Percentiles rank a stretch among this genome's conserved stretches.
Conservation (phyloP, 176 grass and related monocot species). For the Poa pratensis region DNA sequence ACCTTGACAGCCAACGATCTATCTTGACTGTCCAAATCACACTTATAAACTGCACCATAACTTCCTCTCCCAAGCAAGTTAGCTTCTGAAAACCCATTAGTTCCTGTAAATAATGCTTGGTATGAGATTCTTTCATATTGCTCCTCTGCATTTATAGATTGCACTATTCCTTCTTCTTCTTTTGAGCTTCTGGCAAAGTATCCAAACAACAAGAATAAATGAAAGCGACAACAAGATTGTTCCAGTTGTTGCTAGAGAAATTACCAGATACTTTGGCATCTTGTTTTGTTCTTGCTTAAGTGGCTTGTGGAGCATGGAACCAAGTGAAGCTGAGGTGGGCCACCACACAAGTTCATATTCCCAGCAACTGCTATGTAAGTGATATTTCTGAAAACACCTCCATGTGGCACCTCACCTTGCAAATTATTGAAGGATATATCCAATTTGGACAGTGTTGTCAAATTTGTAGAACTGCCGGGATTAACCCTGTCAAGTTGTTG, state of each 20-base stretch:
- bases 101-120: slow-evolving; percentile 2
- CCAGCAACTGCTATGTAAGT: slow-evolving; percentile 9
- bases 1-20: slow-evolving; percentile 23
- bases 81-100: slow-evolving; percentile 15
- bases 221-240: slow-evolving; percentile 12
- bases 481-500: slow-evolving; percentile 19
- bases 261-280: slow-evolving; percentile 13
- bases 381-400: slow-evolving; percentile 18
- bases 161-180: background rate
- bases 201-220: background rate
- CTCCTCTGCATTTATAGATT: background rate
- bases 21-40: background rate
- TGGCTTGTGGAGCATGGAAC: background rate
- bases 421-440: slow-evolving; percentile 33
- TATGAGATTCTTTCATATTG: slow-evolving; percentile 22
- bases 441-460: slow-evolving; percentile 12
- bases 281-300: background rate
- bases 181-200: slow-evolving; percentile 11
- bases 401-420: slow-evolving; percentile 14
- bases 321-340: slow-evolving; percentile 16
- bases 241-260: slow-evolving; percentile 6
- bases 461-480: slow-evolving; percentile 11
- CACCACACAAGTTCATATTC: background rate
- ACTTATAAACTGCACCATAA: slow-evolving; percentile 25
- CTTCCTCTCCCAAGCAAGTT: slow-evolving; percentile 29